A percentile compares a stretch with the other conserved stretches of the same genome.
Conservation (phyloP, 139 green algal species). For the Coccomyxa sp. region DNA sequence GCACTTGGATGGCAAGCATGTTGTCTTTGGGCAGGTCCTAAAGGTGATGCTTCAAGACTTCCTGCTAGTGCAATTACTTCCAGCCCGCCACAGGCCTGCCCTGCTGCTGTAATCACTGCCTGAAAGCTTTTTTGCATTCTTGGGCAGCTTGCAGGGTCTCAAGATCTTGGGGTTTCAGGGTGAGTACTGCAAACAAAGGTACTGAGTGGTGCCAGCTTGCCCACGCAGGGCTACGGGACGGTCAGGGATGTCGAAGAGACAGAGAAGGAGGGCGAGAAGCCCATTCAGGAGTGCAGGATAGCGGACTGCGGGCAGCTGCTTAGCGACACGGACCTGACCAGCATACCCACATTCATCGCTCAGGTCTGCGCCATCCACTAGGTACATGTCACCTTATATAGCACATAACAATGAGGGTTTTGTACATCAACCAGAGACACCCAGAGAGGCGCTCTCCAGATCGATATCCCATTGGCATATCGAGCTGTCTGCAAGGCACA, state of each 20-base stretch:
- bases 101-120: background rate
- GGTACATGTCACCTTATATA: background rate
- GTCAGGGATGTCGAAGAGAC: slow-evolving; percentile 43
- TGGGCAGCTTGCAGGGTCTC: background rate
- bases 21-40: slow-evolving; percentile 64
- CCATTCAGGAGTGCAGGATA: slow-evolving; percentile 22
- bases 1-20: slow-evolving; percentile 60
- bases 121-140: background rate
- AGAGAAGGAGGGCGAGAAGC: slow-evolving; percentile 32
- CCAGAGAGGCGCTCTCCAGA: background rate
- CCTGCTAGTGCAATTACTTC: background rate
- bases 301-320: slow-evolving; percentile 37
- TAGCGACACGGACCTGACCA: background rate
- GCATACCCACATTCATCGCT: background rate
- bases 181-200: background rate
- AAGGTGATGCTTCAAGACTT: background rate
- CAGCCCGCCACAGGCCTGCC: background rate
- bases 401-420: background rate
- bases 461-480: background rate
- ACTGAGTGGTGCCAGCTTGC: slow-evolving; percentile 8
- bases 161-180: background rate
- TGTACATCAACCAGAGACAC: background rate
- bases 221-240: slow-evolving; percentile 40
- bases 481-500: background rate
- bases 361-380: background rate